A percentile compares a stretch with the other conserved stretches of the same genome.
These are phyloP conservation scores for Fraxinus nigra DNA, from an alignment of 305 asterid genomes.

Conservation along the genomic window DNA sequence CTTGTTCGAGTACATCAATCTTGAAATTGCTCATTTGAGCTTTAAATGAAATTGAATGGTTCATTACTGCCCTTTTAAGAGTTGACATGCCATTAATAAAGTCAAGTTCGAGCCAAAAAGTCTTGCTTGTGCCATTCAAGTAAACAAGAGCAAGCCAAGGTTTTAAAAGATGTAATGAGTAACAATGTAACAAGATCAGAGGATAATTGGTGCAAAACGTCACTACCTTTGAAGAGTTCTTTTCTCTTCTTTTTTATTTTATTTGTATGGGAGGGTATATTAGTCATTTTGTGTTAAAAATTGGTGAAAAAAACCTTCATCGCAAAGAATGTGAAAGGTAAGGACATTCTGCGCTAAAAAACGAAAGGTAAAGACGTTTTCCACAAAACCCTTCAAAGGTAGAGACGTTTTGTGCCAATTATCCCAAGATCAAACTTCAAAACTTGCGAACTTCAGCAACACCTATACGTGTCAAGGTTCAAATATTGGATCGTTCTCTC, in stretches of 20 bases:
- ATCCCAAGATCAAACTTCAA: background rate
- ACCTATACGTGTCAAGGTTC: background rate
- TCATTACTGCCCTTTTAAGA: background rate
- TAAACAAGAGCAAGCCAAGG: background rate
- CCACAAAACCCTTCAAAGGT: too few relatives aligned
- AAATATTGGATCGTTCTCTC: background rate
- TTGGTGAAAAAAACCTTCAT: too few relatives aligned
- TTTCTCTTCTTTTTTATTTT: too few relatives aligned
- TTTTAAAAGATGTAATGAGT: background rate
- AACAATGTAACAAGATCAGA: background rate
- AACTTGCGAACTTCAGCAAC: background rate
- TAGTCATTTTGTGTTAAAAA: too few relatives aligned
- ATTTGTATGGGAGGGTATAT: too few relatives aligned
- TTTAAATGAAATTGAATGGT: background rate
- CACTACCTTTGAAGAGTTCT: too few relatives aligned
- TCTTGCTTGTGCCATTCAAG: background rate
- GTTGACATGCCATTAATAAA: background rate
- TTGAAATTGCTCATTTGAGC: background rate
- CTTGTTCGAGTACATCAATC: background rate
- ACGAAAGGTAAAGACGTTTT: too few relatives aligned
- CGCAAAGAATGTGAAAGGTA: too few relatives aligned
- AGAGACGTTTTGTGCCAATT: too few relatives aligned
- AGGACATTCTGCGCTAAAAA: too few relatives aligned
- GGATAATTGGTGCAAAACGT: too few relatives aligned
- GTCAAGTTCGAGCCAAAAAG: background rate